These are phyloP conservation scores for Aspergillus fructus DNA, from an alignment of 2,329 filamentous ascomycete species.

Conservation along the genomic window DNA sequence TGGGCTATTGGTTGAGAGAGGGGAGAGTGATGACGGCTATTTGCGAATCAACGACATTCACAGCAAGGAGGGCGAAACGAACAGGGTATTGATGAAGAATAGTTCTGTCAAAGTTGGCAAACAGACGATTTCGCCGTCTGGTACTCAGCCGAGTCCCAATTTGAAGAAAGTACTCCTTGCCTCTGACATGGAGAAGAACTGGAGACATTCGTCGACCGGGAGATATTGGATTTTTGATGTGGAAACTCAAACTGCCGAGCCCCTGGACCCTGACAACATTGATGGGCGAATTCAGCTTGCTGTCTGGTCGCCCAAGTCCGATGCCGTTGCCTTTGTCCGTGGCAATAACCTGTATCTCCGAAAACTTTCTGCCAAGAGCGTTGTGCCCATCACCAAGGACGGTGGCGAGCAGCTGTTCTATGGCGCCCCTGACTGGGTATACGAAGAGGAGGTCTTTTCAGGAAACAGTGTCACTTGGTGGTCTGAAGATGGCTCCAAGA, in stretches of 20 bases:
- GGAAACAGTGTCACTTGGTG: constrained; percentile 90
- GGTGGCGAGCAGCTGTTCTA: constrained; percentile 90
- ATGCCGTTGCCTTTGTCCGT: constrained; percentile 84
- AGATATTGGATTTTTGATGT: constrained; percentile 94
- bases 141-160: constrained; percentile 75
- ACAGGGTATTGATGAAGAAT: constrained; percentile 73
- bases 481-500: constrained; percentile 82
- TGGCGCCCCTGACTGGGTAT: constrained; percentile 96
- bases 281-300: constrained; percentile 75
- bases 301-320: constrained; percentile 82
- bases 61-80: constrained; percentile 43
- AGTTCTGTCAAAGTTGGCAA: constrained; percentile 61
- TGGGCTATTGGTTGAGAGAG: constrained; percentile 75
- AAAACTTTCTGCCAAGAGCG: constrained; percentile 58
- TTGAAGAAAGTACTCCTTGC: constrained; percentile 83
- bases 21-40: constrained; percentile 61
- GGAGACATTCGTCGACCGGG: constrained; percentile 85
- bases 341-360: constrained; percentile 89
- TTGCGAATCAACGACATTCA: constrained; percentile 85
- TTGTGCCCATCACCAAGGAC: constrained; percentile 77
- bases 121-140: constrained; percentile 55
- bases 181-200: constrained; percentile 71
- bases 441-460: constrained; percentile 80
- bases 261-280: constrained; percentile 69
- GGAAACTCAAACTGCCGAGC: constrained; percentile 70